Evolutionary conservation across 23 red algal species (phyloP), one percentile per base, ranked within the genome.

Genomic region (Gracilaria caudata): DNA sequence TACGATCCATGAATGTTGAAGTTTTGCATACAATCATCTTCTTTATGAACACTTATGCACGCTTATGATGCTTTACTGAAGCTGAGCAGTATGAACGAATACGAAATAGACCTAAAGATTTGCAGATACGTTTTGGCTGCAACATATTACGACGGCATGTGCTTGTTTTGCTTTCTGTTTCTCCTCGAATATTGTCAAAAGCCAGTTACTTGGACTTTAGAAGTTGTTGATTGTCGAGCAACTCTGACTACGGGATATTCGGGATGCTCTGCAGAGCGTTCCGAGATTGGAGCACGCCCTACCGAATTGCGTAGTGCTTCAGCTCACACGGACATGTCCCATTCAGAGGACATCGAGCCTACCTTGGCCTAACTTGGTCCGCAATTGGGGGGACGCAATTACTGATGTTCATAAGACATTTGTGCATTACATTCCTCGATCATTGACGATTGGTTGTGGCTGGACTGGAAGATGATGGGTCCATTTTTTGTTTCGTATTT

Each of bases 381-480:
- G 19, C 36, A 77, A 26, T 16, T 23, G n/a, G 10, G 36, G 1
- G 32, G 28, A 77, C 39, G 11, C 36, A 44, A 77, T 77, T 10
- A 71, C 81, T 28, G 71, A 71, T 4, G 85, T 79, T 79, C 72
- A 71, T 25, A 72, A 89, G 37, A 89, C 64, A 36, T 89, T 28
- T 89, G 85, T 64, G 36, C 85, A 32, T 34, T 89, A 6, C 72
- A 70, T n/a, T n/a, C 54, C 24, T 78, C 16, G 71, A 64, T 58
- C 45, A 36, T 16, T 39, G 55, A 79, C 44, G 53, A 36, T 39
- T 89, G 23, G 24, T 89, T 46, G 63, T 89, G 37, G 71, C 73
- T 57, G 85, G 85, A 21, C 73, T 89, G 23, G 14, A 72, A 66
- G 85, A 89, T 63, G 85, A n/a, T n/a, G n/a, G n/a, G n/a, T n/a